A percentile compares a stretch with the other conserved stretches of the same genome.
Evolutionary conservation across 2,329 filamentous ascomycete species (phyloP).

Genomic region (Hypoxylon sp.): DNA sequence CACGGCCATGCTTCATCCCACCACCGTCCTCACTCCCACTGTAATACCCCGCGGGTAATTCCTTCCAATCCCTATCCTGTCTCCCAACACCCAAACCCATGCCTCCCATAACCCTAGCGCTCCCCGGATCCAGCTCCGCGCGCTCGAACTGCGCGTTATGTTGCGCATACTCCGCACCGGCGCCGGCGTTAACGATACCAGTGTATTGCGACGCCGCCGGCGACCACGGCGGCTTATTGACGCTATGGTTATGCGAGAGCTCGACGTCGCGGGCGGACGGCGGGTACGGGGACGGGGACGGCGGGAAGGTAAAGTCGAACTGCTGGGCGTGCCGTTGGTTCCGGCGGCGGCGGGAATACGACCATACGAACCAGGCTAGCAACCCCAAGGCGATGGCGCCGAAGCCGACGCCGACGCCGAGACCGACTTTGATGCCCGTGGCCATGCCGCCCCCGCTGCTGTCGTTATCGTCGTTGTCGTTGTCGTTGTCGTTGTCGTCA

Average conservation of each 20-base stretch:
- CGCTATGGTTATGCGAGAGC: slow-evolving; percentile 19
- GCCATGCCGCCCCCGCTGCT: slow-evolving; percentile 46
- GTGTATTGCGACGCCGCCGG: slow-evolving; percentile 25
- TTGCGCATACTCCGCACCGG: slow-evolving; percentile 31
- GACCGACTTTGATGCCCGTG: slow-evolving; percentile 54
- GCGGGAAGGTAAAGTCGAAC: background rate
- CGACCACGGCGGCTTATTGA: slow-evolving; percentile 1
- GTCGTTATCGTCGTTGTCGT: slow-evolving; percentile 14
- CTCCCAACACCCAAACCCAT: too few species aligned
- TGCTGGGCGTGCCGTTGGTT: background rate
- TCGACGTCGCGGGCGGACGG: slow-evolving; percentile 24
- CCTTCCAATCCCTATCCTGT: slow-evolving; percentile 30
- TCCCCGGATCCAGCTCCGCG: slow-evolving; percentile 37
- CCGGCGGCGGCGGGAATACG: slow-evolving; percentile 42
- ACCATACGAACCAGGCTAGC: slow-evolving; percentile 47
- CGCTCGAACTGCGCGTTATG: slow-evolving; percentile 32
- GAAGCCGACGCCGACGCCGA: slow-evolving; percentile 54
- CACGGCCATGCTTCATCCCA: slow-evolving; percentile 5
- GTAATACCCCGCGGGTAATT: slow-evolving; percentile 24
- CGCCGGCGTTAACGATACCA: too few species aligned
- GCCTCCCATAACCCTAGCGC: too few species aligned
- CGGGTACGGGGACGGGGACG: background rate
- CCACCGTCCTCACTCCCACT: background rate
- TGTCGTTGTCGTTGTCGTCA: slow-evolving; percentile 33
- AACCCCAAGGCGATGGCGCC: slow-evolving; percentile 43